Conservation (phyloP, 306 rosid species). For the Cucurbita moschata region DNA sequence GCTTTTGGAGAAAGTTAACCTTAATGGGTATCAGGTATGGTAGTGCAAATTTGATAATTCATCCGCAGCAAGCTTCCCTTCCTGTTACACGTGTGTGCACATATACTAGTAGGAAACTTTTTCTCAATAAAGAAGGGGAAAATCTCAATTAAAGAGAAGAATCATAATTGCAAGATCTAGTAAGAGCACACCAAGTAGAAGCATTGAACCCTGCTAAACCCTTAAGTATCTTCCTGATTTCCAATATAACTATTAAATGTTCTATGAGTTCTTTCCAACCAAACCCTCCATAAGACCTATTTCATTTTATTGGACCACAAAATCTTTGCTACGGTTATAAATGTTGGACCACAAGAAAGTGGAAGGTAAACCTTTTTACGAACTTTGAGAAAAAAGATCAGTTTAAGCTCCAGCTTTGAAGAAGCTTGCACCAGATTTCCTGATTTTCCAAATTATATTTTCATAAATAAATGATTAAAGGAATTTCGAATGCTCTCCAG, state of each 20-base stretch:
- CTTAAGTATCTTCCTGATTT: neutral
- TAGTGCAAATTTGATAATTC: neutral
- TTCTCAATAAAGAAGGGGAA: neutral
- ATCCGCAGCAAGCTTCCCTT: neutral
- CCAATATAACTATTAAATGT: neutral
- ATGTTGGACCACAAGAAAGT: neutral
- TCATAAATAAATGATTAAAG: neutral
- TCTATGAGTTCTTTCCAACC: neutral
- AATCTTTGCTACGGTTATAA: neutral
- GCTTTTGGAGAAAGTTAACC: constrained; percentile 48
- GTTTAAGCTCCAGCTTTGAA: neutral
- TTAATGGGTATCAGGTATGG: constrained; percentile 74
- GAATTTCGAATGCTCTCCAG: neutral
- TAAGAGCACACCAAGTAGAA: neutral
- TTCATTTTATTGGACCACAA: neutral
- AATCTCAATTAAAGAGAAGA: neutral
- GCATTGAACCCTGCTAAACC: neutral
- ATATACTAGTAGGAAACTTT: neutral
- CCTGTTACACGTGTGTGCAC: neutral
- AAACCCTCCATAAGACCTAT: neutral
- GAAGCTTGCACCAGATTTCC: neutral
- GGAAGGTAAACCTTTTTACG: neutral
- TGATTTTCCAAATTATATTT: neutral
- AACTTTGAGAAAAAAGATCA: neutral
- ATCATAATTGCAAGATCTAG: neutral